phyloP scores from a whole-genome alignment of 768 basidiomycete species.

The Leccinum subtestaceum region DNA sequence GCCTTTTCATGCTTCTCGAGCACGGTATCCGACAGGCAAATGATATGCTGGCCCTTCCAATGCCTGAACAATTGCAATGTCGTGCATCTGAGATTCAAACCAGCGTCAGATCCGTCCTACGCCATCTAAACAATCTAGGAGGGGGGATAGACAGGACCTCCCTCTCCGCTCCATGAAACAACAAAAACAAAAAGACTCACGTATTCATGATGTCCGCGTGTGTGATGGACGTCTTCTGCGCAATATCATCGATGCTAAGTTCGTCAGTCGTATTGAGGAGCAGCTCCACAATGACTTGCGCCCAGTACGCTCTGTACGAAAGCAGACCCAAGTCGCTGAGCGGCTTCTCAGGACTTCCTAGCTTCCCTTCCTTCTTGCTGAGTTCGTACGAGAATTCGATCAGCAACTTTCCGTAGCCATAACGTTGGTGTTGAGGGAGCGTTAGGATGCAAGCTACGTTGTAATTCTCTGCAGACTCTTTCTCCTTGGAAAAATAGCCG shows the following conservation, averaged over 20 bases:
- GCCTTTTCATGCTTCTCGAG: conserved; percentile 88
- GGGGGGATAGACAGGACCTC: neutral
- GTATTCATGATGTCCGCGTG: conserved; percentile 98
- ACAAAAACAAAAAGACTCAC: conserved; percentile 48
- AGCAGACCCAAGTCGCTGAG: conserved; percentile 91
- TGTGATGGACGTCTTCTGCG: conserved; percentile 91
- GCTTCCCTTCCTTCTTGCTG: conserved; percentile 92
- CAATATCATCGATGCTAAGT: conserved; percentile 94
- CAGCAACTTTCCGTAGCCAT: conserved; percentile 91
- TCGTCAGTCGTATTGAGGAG: conserved; percentile 69
- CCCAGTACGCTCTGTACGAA: conserved; percentile 95
- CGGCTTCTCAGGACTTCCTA: conserved; percentile 97
- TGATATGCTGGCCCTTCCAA: conserved; percentile 92
- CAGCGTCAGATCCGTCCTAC: conserved; percentile 7
- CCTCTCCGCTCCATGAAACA: neutral
- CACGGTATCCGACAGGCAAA: conserved; percentile 87
- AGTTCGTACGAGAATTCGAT: conserved; percentile 99
- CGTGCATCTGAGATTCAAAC: conserved; percentile 62
- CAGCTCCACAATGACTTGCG: conserved; percentile 91
- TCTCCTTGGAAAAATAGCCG: conserved; percentile 99
- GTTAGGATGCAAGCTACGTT: conserved; percentile 99
- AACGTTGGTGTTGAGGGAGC: conserved; percentile 96
- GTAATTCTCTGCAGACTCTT: conserved; percentile 96
- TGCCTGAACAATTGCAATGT: conserved; percentile 94
- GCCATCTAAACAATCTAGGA: neutral